A percentile compares a stretch with the other conserved stretches of the same genome.
phyloP scores from a whole-genome alignment of 2,329 filamentous ascomycete species.

The Aphanoascus verrucosus region DNA sequence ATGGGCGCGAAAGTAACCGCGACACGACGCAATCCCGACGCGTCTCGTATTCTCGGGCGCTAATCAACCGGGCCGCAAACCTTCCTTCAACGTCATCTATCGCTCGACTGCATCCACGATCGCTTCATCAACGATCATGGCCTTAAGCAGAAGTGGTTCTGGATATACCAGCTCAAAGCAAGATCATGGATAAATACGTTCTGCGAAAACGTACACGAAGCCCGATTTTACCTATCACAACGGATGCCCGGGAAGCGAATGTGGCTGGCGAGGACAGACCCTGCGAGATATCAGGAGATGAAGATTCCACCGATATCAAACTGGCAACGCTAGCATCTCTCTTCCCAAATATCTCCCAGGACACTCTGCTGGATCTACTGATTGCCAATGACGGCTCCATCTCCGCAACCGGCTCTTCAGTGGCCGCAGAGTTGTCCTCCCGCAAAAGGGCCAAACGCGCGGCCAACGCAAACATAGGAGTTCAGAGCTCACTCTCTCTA shows the following conservation, averaged over 20 bases:
- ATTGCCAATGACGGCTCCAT: conserved; percentile 70
- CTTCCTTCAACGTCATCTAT: too few relatives aligned
- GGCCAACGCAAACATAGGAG: conserved; percentile 34
- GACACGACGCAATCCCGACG: not conserved
- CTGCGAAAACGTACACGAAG: conserved; percentile 27
- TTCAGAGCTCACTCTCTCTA: conserved; percentile 54
- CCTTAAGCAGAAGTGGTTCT: conserved; percentile 17
- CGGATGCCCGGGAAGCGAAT: not conserved
- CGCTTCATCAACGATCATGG: conserved; percentile 13
- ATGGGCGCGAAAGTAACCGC: too few relatives aligned
- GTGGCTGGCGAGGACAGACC: conserved; percentile 14
- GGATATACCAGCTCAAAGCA: conserved; percentile 19
- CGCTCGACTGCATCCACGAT: too few relatives aligned
- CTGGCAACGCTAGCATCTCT: conserved; percentile 73
- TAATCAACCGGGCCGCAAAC: too few relatives aligned
- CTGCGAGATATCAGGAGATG: conserved; percentile 34
- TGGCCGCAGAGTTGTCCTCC: conserved; percentile 31
- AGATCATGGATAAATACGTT: conserved; percentile 35
- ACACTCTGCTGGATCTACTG: conserved; percentile 64
- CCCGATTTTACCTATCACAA: not conserved
- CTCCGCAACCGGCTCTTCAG: conserved; percentile 48
- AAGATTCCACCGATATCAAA: conserved; percentile 83
- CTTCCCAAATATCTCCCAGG: conserved; percentile 53
- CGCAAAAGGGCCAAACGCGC: conserved; percentile 30
- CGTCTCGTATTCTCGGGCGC: not conserved